Base-by-base conservation (phyloP, 108 stramenopile species). In the Pseudonitzschia multiseries region DNA sequence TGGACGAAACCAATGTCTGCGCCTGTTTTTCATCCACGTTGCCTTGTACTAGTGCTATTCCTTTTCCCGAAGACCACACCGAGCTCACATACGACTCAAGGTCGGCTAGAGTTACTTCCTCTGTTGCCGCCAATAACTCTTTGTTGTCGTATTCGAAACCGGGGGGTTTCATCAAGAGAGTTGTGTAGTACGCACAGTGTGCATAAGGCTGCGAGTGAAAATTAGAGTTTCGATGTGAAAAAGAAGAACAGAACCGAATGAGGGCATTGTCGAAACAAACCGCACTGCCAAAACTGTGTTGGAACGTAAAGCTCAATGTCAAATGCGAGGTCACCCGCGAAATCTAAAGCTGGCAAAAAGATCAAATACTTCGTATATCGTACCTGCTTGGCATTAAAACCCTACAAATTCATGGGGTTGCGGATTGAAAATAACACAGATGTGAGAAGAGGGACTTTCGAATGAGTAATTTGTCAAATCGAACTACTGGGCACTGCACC, bases 1-100 rank as follows among this genome's bases (percentile, higher is more conserved):
- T 81, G 26, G 78, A 77, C 10, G 82, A 63, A 5, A 91, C 89
- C 21, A 94, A 63, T 12, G 79, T 74, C n/a, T 83, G 71, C 0
- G 93, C 93, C 61, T 94, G 89, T 61, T 86, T 70, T 51, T 87
- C 77, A 61, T 88, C 79, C 28, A 88, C 54, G 72, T 95, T 95
- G 21, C 94, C 94, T 72, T 93, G 90, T 14, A 92, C 82, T 15
- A 95, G 79, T 32, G 86, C 90, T 60, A 91, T 79, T 15, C 88
- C 89, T 57, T 86, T 89, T 12, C 92, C 94, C 46, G 73, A 87
- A 24, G 82, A 76, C 89, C 88, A 93, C 0, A 96, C 68, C 28
- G 60, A 75, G 42, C 80, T 71, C 10, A 75, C 83, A 67, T 90
- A 96, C 12, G 79, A 73, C 20, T 71, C 68, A 18, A 96, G 81